These are phyloP conservation scores for Hymenochaete sp. DNA, from an alignment of 1,284 basidiomycete species.

Conservation along the genomic window DNA sequence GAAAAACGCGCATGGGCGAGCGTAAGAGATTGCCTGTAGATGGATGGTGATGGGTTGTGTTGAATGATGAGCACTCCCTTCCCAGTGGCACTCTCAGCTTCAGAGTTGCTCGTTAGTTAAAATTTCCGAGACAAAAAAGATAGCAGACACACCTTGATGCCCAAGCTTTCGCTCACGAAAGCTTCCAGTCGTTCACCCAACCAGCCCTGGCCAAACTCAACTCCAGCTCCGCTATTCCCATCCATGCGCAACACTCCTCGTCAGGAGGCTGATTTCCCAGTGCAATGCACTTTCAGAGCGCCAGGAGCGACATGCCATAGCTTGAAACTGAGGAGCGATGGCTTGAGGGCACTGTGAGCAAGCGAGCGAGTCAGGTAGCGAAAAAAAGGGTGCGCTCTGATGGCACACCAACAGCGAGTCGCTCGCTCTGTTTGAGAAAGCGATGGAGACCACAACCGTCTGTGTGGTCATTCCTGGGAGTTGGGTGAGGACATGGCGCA, in stretches of 20 bases:
- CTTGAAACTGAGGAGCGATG: constrained; percentile 46
- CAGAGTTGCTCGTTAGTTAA: too few relatives aligned
- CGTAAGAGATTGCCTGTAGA: constrained; percentile 48
- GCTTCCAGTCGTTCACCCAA: constrained; percentile 30
- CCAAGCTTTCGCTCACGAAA: constrained; percentile 38
- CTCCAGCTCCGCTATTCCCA: constrained; percentile 55
- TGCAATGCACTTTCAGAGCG: constrained; percentile 45
- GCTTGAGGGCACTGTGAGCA: constrained; percentile 53
- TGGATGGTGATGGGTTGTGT: constrained; percentile 54
- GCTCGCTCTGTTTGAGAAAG: too few relatives aligned
- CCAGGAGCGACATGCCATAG: constrained; percentile 44
- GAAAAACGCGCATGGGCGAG: constrained; percentile 52
- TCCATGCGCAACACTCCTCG: constrained; percentile 61
- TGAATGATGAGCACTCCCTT: constrained; percentile 51
- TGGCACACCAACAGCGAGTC: too few relatives aligned
- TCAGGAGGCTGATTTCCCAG: constrained; percentile 44
- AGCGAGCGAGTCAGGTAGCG: too few relatives aligned
- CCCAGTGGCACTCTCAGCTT: constrained; percentile 44
- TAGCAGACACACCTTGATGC: too few relatives aligned
- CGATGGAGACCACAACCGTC: too few relatives aligned
- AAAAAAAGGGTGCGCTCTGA: too few relatives aligned
- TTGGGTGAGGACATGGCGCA: too few relatives aligned
- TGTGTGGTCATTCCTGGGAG: too few relatives aligned
- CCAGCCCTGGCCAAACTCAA: constrained; percentile 43
- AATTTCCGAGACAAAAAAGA: too few relatives aligned